Percentiles rank a stretch among this genome's conserved stretches.
Conservation (phyloP, 306 rosid genomes). For the Mimosa bimucronata region DNA sequence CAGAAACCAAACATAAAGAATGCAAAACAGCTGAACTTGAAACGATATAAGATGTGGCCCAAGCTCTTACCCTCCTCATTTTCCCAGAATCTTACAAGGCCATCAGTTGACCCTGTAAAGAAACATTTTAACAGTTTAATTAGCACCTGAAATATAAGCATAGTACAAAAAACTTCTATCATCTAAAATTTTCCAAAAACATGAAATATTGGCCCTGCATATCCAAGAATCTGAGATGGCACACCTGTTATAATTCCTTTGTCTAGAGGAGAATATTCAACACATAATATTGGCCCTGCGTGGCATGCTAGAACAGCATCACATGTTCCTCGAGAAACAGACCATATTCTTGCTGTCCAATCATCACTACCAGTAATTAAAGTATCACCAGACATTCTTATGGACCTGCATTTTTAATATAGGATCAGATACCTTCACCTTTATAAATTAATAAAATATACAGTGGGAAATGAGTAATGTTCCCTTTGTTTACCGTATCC, state of each 20-base stretch:
- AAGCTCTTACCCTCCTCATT: slow-evolving; percentile 79
- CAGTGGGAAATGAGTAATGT: slow-evolving; percentile 12
- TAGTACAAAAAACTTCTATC: slow-evolving; percentile 12
- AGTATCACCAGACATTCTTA: slow-evolving; percentile 96
- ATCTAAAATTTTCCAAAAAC: slow-evolving; percentile 23
- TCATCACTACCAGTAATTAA: slow-evolving; percentile 96
- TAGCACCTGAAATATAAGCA: slow-evolving; percentile 34
- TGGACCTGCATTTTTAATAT: slow-evolving; percentile 67
- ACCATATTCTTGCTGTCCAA: slow-evolving; percentile 98
- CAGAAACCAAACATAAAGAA: slow-evolving; percentile 27
- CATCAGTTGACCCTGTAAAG: slow-evolving; percentile 91
- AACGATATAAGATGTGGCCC: slow-evolving; percentile 29
- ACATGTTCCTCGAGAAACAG: slow-evolving; percentile 91
- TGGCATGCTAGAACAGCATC: slow-evolving; percentile 99
- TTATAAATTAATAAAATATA: slow-evolving; percentile 4
- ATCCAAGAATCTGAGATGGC: slow-evolving; percentile 25
- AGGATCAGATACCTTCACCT: slow-evolving; percentile 27
- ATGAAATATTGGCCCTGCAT: neutral
- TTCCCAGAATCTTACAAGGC: slow-evolving; percentile 96
- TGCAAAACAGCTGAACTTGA: slow-evolving; percentile 24
- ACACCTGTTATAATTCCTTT: slow-evolving; percentile 89
- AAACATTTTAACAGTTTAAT: slow-evolving; percentile 40
- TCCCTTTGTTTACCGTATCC: slow-evolving; percentile 74
- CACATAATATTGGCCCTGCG: slow-evolving; percentile 91
- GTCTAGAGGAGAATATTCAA: slow-evolving; percentile 90